These are phyloP conservation scores for Suhomyces xylopsoci DNA, from an alignment of 805 yeast genomes.

Conservation along the genomic window DNA sequence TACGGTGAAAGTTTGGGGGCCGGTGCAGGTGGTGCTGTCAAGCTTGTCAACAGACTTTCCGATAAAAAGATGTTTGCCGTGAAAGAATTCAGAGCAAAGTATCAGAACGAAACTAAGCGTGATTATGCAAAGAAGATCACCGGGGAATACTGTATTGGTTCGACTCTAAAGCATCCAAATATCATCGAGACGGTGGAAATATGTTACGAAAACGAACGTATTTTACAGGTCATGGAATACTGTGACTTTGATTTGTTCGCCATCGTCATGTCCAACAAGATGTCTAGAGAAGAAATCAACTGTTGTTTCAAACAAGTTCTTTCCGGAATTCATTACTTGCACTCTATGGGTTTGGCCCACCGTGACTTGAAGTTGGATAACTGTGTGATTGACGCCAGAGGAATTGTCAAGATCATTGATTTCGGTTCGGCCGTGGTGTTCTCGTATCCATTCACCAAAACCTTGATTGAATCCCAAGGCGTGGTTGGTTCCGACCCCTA, in stretches of 20 bases:
- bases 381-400: slow-evolving; percentile 79
- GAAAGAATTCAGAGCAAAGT: slow-evolving; percentile 81
- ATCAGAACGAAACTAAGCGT: slow-evolving; percentile 68
- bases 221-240: slow-evolving; percentile 91
- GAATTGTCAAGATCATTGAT: slow-evolving; percentile 87
- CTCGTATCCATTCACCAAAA: slow-evolving; percentile 77
- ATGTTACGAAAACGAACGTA: slow-evolving; percentile 81
- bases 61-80: slow-evolving; percentile 84
- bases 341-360: slow-evolving; percentile 83
- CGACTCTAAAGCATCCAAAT: slow-evolving; percentile 84
- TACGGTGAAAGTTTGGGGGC: slow-evolving; percentile 88
- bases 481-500: slow-evolving; percentile 89
- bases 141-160: slow-evolving; percentile 91
- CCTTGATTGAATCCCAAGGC: slow-evolving; percentile 72
- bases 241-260: slow-evolving; percentile 93
- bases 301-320: slow-evolving; percentile 89
- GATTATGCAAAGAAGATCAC: slow-evolving; percentile 92
- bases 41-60: slow-evolving; percentile 60
- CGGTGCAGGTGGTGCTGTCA: slow-evolving; percentile 93
- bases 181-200: slow-evolving; percentile 90
- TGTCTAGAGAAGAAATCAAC: slow-evolving; percentile 73
- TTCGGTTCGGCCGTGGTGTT: slow-evolving; percentile 93
- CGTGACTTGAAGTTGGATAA: slow-evolving; percentile 90
- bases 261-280: slow-evolving; percentile 88
- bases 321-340: slow-evolving; percentile 78